phyloP scores from a whole-genome alignment of 2,329 filamentous ascomycete species.

The Nemania bipapillata region DNA sequence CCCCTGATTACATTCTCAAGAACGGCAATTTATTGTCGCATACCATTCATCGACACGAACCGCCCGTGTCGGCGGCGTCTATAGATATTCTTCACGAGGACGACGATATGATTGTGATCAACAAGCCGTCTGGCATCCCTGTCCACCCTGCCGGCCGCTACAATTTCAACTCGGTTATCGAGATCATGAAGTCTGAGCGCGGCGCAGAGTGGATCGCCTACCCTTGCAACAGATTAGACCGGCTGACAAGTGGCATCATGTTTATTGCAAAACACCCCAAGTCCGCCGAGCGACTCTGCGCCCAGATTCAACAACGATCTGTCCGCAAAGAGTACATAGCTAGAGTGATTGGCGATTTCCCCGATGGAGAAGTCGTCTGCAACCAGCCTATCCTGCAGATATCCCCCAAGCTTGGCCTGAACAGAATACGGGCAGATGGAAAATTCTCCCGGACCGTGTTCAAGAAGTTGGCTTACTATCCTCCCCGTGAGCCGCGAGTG shows the following conservation, averaged over 20 bases:
- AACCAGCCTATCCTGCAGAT: conserved; percentile 94
- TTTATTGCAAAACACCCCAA: conserved; percentile 89
- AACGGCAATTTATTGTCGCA: conserved; percentile 94
- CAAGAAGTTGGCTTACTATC: conserved; percentile 91
- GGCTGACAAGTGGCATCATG: conserved; percentile 96
- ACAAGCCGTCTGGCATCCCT: conserved; percentile 94
- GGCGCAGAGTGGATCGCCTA: conserved; percentile 65
- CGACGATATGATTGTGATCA: conserved; percentile 92
- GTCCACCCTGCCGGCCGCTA: conserved; percentile 96
- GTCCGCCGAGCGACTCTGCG: conserved; percentile 79
- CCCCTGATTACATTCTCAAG: conserved; percentile 75
- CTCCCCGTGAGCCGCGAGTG: conserved; percentile 53
- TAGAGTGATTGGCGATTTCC: conserved; percentile 89
- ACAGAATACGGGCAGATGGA: conserved; percentile 91
- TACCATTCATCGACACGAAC: conserved; percentile 94
- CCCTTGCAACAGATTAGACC: conserved; percentile 91
- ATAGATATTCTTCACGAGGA: conserved; percentile 90
- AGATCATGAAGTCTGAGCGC: conserved; percentile 87
- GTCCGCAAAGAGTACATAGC: conserved; percentile 97
- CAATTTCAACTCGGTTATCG: conserved; percentile 92
- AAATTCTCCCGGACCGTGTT: conserved; percentile 93
- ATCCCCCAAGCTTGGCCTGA: conserved; percentile 92
- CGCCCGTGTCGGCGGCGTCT: conserved; percentile 83
- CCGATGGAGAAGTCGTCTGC: conserved; percentile 89
- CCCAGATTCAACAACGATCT: conserved; percentile 80